phyloP scores from a whole-genome alignment of 352 stramenopile species.

The Pythium brachiatum region DNA sequence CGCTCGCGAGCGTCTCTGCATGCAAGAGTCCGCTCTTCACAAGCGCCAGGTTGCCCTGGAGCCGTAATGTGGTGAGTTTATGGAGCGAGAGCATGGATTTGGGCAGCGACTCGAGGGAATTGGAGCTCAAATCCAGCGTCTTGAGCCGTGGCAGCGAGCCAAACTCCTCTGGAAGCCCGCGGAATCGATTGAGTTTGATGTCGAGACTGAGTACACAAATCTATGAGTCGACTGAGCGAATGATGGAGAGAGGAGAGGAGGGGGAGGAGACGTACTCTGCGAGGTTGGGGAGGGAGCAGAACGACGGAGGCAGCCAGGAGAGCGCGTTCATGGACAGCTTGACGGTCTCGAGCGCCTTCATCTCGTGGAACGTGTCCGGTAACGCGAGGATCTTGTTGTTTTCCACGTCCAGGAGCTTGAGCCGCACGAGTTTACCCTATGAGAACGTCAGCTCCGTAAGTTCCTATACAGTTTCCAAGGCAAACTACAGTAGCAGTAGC shows the following conservation, averaged over 20 bases:
- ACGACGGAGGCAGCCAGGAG: slow-evolving; percentile 42
- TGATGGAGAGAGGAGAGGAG: neutral
- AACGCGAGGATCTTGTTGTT: slow-evolving; percentile 67
- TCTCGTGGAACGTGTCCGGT: slow-evolving; percentile 49
- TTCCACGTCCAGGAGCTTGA: slow-evolving; percentile 62
- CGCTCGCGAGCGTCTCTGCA: slow-evolving; percentile 38
- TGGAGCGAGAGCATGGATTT: slow-evolving; percentile 44
- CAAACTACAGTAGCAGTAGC: slow-evolving; percentile 1
- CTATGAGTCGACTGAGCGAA: too few species aligned
- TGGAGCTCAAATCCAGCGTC: slow-evolving; percentile 58
- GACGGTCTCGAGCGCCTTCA: slow-evolving; percentile 44
- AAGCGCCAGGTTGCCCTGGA: slow-evolving; percentile 53
- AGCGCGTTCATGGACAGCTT: slow-evolving; percentile 63
- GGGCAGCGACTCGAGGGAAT: slow-evolving; percentile 48
- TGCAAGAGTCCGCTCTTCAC: slow-evolving; percentile 29
- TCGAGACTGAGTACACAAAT: too few species aligned
- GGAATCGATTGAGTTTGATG: slow-evolving; percentile 70
- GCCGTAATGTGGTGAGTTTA: slow-evolving; percentile 41
- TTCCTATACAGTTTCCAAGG: neutral
- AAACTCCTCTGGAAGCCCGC: slow-evolving; percentile 40
- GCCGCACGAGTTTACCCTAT: slow-evolving; percentile 50
- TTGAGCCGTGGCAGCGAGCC: slow-evolving; percentile 42
- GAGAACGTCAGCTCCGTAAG: neutral
- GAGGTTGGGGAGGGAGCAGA: slow-evolving; percentile 47
- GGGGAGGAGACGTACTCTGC: slow-evolving; percentile 38